Evolutionary conservation across 2,329 filamentous ascomycete genomes (phyloP), one percentile per base, ranked within the genome.

Genomic region (Ceratocystis cubensis): DNA sequence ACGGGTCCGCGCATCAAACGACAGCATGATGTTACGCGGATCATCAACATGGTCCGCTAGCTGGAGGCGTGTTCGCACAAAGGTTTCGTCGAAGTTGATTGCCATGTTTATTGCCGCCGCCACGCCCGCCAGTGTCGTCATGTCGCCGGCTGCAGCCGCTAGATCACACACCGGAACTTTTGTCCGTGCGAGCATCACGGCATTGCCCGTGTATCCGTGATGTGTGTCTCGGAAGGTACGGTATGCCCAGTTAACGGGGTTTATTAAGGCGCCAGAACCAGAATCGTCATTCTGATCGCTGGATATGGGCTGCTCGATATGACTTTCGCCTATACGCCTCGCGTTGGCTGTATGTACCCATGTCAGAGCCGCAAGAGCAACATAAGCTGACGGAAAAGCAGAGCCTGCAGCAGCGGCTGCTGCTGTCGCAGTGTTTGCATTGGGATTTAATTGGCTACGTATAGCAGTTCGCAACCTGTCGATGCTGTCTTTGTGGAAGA

Each of bases 221-320:
- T 73, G 70, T 8, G 69, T 68, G 8, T 72, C 67, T 15, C 6
- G 65, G 65, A 77, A 76, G 0, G 75, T 75, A 25, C 76, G 73
- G 57, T 70, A 70, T 53, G 73, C 72, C 77, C 77, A 79, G 69
- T 78, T 78, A 4, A 77, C 76, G 64, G 77, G 77, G 50, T 77
- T 76, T 70, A 76, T 74, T 56, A 78, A 68, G 62, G 71, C 71
- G 22, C 68, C 66, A 6, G 68, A 41, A 17, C 63, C 63, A 3
- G 3, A 1, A 3, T 46, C 46, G 69, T 46, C 25, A 45, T 53
- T 44, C 53, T 46, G n/a, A 10, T 41, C 17, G 6, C 37, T 20
- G 3, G 48, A 45, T 25, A 22, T 61, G 5, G 64, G 64, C 5
- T 64, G 48, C 48, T 30, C 6, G 13, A 61, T 64, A 17, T 64